A percentile compares a stretch with the other conserved stretches of the same genome.
These are phyloP conservation scores for Fusarium sp. DNA, from an alignment of 2,329 filamentous ascomycete species.

Conservation along the genomic window DNA sequence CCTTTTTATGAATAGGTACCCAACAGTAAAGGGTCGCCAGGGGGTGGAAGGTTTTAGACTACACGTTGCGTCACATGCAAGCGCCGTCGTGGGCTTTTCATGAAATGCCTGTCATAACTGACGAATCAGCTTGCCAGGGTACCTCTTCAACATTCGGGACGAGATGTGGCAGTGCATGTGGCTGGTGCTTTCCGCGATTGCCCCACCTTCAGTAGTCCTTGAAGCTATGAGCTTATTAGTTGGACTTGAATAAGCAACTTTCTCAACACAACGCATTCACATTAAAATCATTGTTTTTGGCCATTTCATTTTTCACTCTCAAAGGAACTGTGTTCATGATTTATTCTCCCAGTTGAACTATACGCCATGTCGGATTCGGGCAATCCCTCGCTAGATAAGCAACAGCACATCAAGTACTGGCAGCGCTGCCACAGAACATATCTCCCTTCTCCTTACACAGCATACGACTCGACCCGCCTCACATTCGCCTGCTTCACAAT, in stretches of 20 bases:
- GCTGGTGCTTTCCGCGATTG: not conserved
- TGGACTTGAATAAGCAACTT: constrained; percentile 16
- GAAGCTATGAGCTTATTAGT: constrained; percentile 8
- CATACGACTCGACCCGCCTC: constrained; percentile 91
- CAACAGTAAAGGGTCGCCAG: constrained; percentile 5
- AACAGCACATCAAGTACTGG: constrained; percentile 90
- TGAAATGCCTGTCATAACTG: not conserved
- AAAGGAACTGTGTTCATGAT: not conserved
- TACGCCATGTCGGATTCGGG: constrained; percentile 33
- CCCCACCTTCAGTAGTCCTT: not conserved
- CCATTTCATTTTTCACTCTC: not conserved
- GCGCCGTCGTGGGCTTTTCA: constrained; percentile 14
- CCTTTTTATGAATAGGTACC: constrained; percentile 11
- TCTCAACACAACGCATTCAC: not conserved
- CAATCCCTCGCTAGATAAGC: constrained; percentile 63
- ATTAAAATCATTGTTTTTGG: not conserved
- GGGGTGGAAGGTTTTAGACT: constrained; percentile 16
- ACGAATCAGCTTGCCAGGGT: constrained; percentile 22
- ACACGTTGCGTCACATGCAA: constrained; percentile 41
- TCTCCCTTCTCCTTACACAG: constrained; percentile 85
- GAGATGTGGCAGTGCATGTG: constrained; percentile 23
- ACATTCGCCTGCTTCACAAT: constrained; percentile 91
- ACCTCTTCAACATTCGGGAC: constrained; percentile 25
- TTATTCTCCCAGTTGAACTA: accelerated
- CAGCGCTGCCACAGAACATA: constrained; percentile 85